Evolutionary conservation across 2,329 filamentous ascomycete species (phyloP), one percentile per base, ranked within the genome.

Genomic region (Paecilomyces dactylethromorphus): DNA sequence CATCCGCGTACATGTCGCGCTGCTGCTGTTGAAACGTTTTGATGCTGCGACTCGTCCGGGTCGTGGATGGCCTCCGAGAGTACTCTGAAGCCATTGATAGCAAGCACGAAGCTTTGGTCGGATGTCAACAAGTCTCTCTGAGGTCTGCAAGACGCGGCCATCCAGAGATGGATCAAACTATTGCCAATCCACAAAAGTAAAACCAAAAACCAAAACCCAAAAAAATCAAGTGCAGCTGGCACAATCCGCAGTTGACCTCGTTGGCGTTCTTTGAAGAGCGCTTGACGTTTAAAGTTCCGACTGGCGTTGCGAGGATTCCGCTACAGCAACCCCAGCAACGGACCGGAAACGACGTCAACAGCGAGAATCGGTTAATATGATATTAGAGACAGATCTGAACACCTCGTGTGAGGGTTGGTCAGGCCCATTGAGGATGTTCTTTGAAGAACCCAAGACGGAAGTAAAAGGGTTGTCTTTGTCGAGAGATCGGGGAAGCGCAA

Each of bases 21-120:
- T 67, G 68, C 55, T 67, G 69, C 8, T 56, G 31, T 29, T 53
- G 52, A 56, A 67, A 67, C 66, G 70, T 68, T 60, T 60, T 67
- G 58, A 59, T 54, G 55, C 62, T 68, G 56, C 51, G 60, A 49
- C 56, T 63, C 52, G 63, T 60, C 60, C 58, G 55, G 56, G 56
- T 62, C 56, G 62, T 60, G 26, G 45, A 58, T 50, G 39, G 22
- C 18, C 32, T 13, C 33, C 39, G 54, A 10, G 54, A 33, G 53
- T 32, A 29, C 26, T 55, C 50, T n/a, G 18, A 45, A 11, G 26
- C 50, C 50, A 52, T 52, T 45, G 39, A 45, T n/a, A 18, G 39
- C 21, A 6, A 45, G 39, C 26, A 29, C 26, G 4, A 29, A 7
- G 7, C 26, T 29, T 29, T 29, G 26, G 26, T 29, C 26, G 26